Conservation (phyloP, 2,329 filamentous ascomycete genomes). For the Thyridium curvatum region DNA sequence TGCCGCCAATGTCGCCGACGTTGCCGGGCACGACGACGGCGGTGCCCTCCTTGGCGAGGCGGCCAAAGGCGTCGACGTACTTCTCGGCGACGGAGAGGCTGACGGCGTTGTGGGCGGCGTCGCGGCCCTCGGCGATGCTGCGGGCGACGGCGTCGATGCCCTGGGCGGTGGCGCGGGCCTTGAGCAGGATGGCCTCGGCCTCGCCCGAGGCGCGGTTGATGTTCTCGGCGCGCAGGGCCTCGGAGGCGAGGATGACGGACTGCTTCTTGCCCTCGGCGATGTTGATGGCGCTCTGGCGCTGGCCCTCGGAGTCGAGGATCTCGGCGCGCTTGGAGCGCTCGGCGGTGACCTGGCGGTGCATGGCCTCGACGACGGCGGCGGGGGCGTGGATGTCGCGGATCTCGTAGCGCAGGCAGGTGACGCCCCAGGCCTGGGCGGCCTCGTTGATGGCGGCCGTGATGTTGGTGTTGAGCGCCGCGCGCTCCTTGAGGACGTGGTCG, state of each 20-base stretch:
- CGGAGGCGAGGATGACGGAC: conserved; percentile 90
- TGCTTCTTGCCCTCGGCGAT: conserved; percentile 98
- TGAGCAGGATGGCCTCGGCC: conserved; percentile 82
- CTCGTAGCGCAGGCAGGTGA: conserved; percentile 93
- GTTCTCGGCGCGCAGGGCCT: conserved; percentile 82
- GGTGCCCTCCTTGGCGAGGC: conserved; percentile 91
- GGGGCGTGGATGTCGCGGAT: conserved; percentile 98
- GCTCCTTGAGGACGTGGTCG: conserved; percentile 81
- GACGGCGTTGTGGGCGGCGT: conserved; percentile 74
- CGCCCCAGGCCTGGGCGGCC: conserved; percentile 93
- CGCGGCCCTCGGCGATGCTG: conserved; percentile 66
- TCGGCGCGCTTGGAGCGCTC: conserved; percentile 96
- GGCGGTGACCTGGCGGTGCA: conserved; percentile 97
- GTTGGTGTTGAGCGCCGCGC: conserved; percentile 91
- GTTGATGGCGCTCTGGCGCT: conserved; percentile 96
- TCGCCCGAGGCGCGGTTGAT: conserved; percentile 93
- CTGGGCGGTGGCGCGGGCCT: conserved; percentile 75
- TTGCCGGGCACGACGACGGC: conserved; percentile 94
- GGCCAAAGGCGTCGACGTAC: conserved; percentile 87
- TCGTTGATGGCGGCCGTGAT: conserved; percentile 99
- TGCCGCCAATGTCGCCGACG: conserved; percentile 88
- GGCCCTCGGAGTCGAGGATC: conserved; percentile 94
- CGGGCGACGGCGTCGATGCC: conserved; percentile 83
- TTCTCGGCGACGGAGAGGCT: conserved; percentile 91
- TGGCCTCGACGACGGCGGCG: conserved; percentile 78